Evolutionary conservation across 441 rosid species (phyloP), one percentile per base, ranked within the genome.

Genomic region (Euphorbia celastroides): DNA sequence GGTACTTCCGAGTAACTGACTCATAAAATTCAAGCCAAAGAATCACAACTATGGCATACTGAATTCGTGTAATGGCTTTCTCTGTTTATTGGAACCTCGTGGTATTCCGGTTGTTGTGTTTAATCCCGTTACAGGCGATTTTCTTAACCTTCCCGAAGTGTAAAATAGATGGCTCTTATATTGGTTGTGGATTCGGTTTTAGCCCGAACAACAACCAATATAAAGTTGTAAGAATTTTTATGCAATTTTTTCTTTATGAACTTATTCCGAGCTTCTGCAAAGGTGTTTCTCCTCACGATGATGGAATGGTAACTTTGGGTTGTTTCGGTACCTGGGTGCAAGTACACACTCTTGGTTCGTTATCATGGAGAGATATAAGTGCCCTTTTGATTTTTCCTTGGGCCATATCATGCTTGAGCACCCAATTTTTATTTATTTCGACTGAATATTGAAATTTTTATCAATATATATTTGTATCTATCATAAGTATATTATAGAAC

Each of bases 121-220:
- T 36, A 52, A 65, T 38, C 69, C 36, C 7, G 20, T 65, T 32
- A 65, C 50, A 3, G 60, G 50, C 3, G 68, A 65, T 48, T 32
- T 52, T 28, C 20, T 65, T 34, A 54, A 36, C 7, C 61, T 36
- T n/a, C 14, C 52, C 60, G 12, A 30, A 23, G 36, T 59, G 14
- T 11, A 16, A 10, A 8, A 22, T 5, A 25, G 44, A 10, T 64
- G 20, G 28, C 7, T 5, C 31, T 28, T 9, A 48, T 51, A 31
- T 64, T 14, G 71, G 26, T 23, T 58, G 26, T 58, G 64, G 70
- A 5, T 57, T 44, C n/a, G 70, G 64, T 1, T 67, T 10, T 67
- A 42, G 44, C 28, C 57, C 57, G 10, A 9, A 19, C 2, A 44
- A n/a, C 8, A 67, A 57, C 14, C 56, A 67, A 30, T 66, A 38